A percentile compares a stretch with the other conserved stretches of the same genome.
phyloP scores from a whole-genome alignment of 768 basidiomycete genomes.

The Tricholoma saponaceum region DNA sequence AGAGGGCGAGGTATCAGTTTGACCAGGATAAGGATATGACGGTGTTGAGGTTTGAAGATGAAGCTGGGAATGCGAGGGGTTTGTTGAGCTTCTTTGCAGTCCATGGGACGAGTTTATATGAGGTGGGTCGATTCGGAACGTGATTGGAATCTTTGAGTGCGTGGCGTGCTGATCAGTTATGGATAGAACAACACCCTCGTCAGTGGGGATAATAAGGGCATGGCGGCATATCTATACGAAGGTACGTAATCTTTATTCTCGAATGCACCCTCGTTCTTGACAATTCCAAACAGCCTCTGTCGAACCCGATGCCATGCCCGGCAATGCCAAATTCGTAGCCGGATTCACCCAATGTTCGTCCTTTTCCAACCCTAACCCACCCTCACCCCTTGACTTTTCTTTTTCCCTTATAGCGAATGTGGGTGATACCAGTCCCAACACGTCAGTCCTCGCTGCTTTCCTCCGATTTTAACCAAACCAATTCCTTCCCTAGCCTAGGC shows the following conservation, averaged over 20 bases:
- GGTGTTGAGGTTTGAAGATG: slow-evolving; percentile 61
- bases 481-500: slow-evolving; percentile 41
- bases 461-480: background rate
- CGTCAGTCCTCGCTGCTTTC: slow-evolving; percentile 39
- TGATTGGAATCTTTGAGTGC: background rate
- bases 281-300: slow-evolving; percentile 41
- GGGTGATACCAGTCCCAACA: slow-evolving; percentile 77
- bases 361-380: background rate
- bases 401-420: slow-evolving; percentile 57
- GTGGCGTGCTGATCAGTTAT: background rate
- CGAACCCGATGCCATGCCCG: slow-evolving; percentile 64
- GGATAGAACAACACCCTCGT: slow-evolving; percentile 77
- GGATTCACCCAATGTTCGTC: slow-evolving; percentile 69
- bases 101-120: slow-evolving; percentile 77
- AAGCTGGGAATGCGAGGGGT: slow-evolving; percentile 53
- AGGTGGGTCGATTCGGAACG: slow-evolving; percentile 45
- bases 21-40: slow-evolving; percentile 77
- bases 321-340: slow-evolving; percentile 66
- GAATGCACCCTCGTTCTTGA: slow-evolving; percentile 3
- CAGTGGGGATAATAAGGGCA: slow-evolving; percentile 81
- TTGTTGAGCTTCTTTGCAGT: slow-evolving; percentile 75
- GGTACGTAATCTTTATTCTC: slow-evolving; percentile 31
- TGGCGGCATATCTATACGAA: slow-evolving; percentile 81
- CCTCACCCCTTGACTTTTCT: slow-evolving; percentile 1
- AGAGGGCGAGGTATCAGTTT: slow-evolving; percentile 60